Base-by-base conservation (phyloP, 176 grass and related monocot species). In the Phoenix roebelenii region DNA sequence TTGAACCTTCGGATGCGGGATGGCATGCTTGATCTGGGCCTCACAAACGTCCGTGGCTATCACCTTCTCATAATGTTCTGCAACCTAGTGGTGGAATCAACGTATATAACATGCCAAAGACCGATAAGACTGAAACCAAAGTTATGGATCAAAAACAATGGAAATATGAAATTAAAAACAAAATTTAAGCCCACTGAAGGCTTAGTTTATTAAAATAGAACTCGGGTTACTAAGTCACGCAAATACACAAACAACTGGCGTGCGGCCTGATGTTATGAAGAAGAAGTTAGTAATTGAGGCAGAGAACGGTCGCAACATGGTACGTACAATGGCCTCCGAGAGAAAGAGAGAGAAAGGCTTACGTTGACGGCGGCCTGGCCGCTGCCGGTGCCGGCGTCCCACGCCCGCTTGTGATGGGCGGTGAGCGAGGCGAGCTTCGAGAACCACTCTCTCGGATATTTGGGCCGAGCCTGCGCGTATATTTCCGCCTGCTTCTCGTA, bases 341-440 rank as follows among this genome's bases (percentile, higher is more conserved):
- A 17, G 64, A 30, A 6, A 59, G 25, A 25, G 28, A 29, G 64
- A 17, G 17, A 22, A 64, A 51, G 18, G 56, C 69, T 70, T 82
- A 83, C 80, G 22, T 25, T 22, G 26, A 82, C 20, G 55, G 84
- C 79, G 9, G 70, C 84, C 75, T 82, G 84, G 52, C 84, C 79
- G 17, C 16, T 87, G 24, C 84, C 84, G 10, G 84, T 87, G 60
- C 84, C 71, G 16, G 69, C 75, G 15, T 87, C 84, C 84, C 79
- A 87, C 30, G 75, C 75, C 10, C 68, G 50, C n/a, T 51, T 22
- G 71, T 64, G 79, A 19, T 79, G 57, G 1, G 79, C 4, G 18
- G 84, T 82, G 25, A 87, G 61, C 1, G 57, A 54, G 0, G 35
- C 57, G 25, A 83, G 69, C 68, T 77, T 77, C 52, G 30, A 3